Base-by-base conservation (phyloP, 345 rosid genomes). In the Clausena lansium region DNA sequence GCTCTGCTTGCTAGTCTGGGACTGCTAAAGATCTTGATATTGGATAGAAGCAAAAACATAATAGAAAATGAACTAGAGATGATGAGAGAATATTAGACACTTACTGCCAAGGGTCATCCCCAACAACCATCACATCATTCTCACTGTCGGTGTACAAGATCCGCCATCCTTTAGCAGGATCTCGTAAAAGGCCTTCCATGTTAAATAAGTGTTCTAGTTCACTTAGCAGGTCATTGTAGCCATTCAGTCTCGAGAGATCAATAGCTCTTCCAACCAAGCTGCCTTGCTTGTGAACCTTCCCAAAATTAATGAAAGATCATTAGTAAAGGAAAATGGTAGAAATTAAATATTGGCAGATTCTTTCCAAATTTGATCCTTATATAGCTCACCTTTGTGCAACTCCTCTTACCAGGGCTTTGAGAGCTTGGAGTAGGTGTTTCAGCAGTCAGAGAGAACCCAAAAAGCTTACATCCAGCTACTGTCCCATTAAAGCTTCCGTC, bases 91-190 rank as follows among this genome's bases (percentile, higher is more conserved):
- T 63, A 70, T 70, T 1, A 15, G 76, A 80, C 35, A 86, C 98
- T 88, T 89, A 95, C 99, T 84, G 96, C 99, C 99, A 95, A 28
- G 97, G 95, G 60, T 91, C 97, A 76, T 95, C 98, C 0, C 99
- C 99, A 38, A 93, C 97, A 19, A 91, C 97, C 98, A 93, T 93
- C 81, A 92, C 86, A 84, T 93, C 99, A 60, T 89, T 92, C 85
- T 93, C 98, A 50, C 97, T 88, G 86, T 93, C 98, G 0, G 96
- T 95, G 82, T 91, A 95, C 81, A 95, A 83, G 78, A 95, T 83
- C 79, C 80, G 86, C 99, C 99, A 95, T 74, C 97, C 96, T 81
- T 92, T 90, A 58, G 85, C 88, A 13, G 91, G 89, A 86, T 92
- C 93, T 54, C 81, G 84, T 67, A 95, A 79, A 76, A 91, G 84